These are phyloP conservation scores for Asterella californica DNA, from an alignment of 225 moss, liverwort and hornwort genomes.

Conservation along the genomic window DNA sequence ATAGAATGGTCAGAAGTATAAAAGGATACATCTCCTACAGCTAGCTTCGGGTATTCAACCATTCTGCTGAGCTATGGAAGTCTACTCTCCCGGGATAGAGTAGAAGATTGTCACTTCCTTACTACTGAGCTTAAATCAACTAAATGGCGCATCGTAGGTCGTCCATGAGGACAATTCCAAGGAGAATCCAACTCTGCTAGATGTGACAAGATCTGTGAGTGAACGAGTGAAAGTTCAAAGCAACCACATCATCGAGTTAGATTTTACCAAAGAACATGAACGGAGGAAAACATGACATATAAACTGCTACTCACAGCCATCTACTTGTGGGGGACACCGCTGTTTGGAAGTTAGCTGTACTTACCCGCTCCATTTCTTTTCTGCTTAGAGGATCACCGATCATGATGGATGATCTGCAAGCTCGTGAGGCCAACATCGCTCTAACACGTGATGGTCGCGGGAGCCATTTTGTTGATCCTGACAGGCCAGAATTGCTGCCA, in stretches of 20 bases:
- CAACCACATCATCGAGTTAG: background rate
- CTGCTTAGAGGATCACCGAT: constrained; percentile 95
- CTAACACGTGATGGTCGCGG: constrained; percentile 69
- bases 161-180: constrained; percentile 98
- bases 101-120: background rate
- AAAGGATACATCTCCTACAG: background rate
- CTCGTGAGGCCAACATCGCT: constrained; percentile 89
- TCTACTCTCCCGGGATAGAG: background rate
- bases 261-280: background rate
- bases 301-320: background rate
- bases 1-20: background rate
- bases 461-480: constrained; percentile 38
- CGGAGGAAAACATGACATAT: background rate
- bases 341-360: background rate
- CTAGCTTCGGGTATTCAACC: background rate
- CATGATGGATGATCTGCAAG: constrained; percentile 91
- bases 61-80: background rate
- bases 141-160: constrained; percentile 98
- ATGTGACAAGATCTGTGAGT: constrained; percentile 67
- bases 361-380: constrained; percentile 84
- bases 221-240: background rate
- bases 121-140: constrained; percentile 53
- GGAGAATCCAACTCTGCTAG: constrained; percentile 86
- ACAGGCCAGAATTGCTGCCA: constrained; percentile 4
- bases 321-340: background rate